Conservation (phyloP, 108 stramenopile species). For the Hondaea fermentalgiana region DNA sequence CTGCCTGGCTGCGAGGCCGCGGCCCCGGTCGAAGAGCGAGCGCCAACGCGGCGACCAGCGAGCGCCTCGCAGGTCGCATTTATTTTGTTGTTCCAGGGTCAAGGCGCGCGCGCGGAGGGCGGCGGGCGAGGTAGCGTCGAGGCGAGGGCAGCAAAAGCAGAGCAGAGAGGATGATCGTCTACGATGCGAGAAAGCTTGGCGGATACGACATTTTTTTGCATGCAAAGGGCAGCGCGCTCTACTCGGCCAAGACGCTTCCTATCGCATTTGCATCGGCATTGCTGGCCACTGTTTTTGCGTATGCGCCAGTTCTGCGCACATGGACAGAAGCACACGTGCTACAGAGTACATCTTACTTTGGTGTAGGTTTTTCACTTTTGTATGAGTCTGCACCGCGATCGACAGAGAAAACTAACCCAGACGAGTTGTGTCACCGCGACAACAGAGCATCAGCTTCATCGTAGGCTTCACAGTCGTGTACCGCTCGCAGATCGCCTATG, state of each 20-base stretch:
- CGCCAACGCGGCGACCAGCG: too few relatives aligned
- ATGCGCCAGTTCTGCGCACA: neutral
- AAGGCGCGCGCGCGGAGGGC: too few relatives aligned
- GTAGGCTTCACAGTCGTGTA: slow-evolving; percentile 7
- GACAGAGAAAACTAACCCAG: neutral
- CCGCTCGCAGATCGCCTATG: neutral
- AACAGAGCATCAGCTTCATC: neutral
- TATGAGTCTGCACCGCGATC: neutral
- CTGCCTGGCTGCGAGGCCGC: too few relatives aligned
- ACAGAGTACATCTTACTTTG: neutral
- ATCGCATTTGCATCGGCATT: neutral
- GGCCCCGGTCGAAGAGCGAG: too few relatives aligned
- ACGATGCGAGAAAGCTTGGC: neutral
- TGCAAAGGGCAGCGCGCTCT: neutral
- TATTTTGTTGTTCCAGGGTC: too few relatives aligned
- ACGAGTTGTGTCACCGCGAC: neutral
- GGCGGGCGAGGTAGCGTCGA: too few relatives aligned
- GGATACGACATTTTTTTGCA: neutral
- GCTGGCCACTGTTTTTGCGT: neutral
- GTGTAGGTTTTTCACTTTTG: neutral
- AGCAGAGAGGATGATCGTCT: neutral
- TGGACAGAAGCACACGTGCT: neutral
- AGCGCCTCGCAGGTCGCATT: too few relatives aligned
- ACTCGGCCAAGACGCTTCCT: neutral
- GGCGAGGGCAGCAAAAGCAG: too few relatives aligned